phyloP scores from a whole-genome alignment of 805 yeast species.

The Yamadazyma laniorum region DNA sequence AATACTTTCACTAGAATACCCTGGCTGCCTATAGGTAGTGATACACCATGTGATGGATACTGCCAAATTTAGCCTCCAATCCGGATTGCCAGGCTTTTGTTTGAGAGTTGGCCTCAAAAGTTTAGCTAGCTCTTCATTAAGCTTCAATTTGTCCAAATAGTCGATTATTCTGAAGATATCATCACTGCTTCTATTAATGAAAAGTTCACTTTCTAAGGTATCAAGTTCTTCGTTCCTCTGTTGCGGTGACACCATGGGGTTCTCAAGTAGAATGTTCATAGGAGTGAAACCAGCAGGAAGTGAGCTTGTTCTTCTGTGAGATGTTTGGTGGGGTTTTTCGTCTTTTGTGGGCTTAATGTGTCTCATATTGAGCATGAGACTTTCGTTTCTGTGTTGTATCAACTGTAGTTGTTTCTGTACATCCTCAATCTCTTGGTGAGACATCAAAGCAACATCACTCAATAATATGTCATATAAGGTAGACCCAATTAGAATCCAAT shows the following conservation, averaged over 20 bases:
- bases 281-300: slow-evolving; percentile 10
- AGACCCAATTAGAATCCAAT: slow-evolving; percentile 56
- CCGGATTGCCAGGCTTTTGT: slow-evolving; percentile 7
- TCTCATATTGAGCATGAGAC: slow-evolving; percentile 55
- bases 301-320: slow-evolving; percentile 13
- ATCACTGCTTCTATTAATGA: slow-evolving; percentile 23
- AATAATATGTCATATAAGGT: slow-evolving; percentile 42
- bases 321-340: background rate
- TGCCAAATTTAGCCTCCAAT: slow-evolving; percentile 37
- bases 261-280: slow-evolving; percentile 7
- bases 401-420: slow-evolving; percentile 52
- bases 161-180: slow-evolving; percentile 35
- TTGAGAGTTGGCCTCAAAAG: slow-evolving; percentile 23
- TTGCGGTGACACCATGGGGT: slow-evolving; percentile 5
- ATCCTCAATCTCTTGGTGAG: slow-evolving; percentile 28
- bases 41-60: slow-evolving; percentile 41
- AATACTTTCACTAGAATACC: slow-evolving; percentile 29
- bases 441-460: slow-evolving; percentile 17
- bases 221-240: slow-evolving; percentile 6
- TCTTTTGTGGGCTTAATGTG: slow-evolving; percentile 9
- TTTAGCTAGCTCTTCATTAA: slow-evolving; percentile 28
- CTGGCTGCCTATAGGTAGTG: slow-evolving; percentile 33
- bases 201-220: slow-evolving; percentile 17
- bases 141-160: slow-evolving; percentile 33
- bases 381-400: slow-evolving; percentile 67